Percentiles rank a stretch among this genome's conserved stretches.
Conservation (phyloP, 2,329 filamentous ascomycete genomes). For the Thielaviopsis euricoi region DNA sequence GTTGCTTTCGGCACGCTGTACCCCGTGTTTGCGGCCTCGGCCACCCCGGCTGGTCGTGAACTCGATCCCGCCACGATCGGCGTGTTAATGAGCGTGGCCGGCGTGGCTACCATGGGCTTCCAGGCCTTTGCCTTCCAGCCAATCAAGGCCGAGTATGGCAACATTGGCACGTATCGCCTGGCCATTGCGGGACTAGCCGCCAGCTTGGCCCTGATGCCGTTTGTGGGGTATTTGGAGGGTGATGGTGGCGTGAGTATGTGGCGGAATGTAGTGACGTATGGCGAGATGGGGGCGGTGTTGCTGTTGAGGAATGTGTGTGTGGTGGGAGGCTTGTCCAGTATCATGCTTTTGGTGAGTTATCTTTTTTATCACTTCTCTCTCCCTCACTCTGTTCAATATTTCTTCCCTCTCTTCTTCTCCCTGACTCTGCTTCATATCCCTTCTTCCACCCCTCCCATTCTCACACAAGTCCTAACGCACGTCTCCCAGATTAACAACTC, state of each 20-base stretch:
- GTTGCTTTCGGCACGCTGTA: slow-evolving; percentile 92
- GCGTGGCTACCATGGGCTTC: slow-evolving; percentile 72
- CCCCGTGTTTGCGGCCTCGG: slow-evolving; percentile 72
- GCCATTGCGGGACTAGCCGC: slow-evolving; percentile 66
- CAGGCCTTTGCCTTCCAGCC: slow-evolving; percentile 73
- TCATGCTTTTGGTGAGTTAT: slow-evolving; percentile 59
- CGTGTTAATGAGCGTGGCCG: slow-evolving; percentile 68
- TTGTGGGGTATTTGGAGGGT: slow-evolving; percentile 57
- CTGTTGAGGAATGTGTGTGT: slow-evolving; percentile 81
- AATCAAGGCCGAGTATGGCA: slow-evolving; percentile 64
- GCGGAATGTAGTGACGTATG: slow-evolving; percentile 50
- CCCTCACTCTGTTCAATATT: neutral
- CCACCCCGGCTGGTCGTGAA: slow-evolving; percentile 58
- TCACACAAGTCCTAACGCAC: no score
- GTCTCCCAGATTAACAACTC: slow-evolving; percentile 7
- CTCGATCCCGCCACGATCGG: slow-evolving; percentile 70
- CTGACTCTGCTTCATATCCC: no score
- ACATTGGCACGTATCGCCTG: slow-evolving; percentile 66
- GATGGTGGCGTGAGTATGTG: neutral
- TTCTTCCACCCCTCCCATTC: no score
- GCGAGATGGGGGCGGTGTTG: slow-evolving; percentile 64
- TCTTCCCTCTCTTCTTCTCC: slow-evolving; percentile 1
- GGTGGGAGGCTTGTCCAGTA: slow-evolving; percentile 78
- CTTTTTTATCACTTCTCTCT: neutral
- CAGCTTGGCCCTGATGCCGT: slow-evolving; percentile 77